Percentiles rank a stretch among this genome's conserved stretches.
Conservation (phyloP, 305 asterid species). For the Plantago coronopus region DNA sequence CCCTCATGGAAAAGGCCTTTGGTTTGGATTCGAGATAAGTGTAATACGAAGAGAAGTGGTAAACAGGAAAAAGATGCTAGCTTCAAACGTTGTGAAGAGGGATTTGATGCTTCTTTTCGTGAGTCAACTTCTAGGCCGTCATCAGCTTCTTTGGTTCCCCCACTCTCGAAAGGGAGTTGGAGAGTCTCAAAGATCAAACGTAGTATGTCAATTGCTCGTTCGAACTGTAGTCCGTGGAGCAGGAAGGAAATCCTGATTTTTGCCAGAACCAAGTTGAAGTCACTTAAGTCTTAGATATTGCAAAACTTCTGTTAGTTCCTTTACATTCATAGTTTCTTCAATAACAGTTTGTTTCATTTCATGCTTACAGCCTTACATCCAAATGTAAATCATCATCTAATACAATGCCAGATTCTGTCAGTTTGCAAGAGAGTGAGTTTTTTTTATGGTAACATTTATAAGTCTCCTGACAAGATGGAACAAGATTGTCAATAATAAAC, state of each 20-base stretch:
- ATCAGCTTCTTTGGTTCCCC: slow-evolving; percentile 23
- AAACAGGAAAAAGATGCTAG: slow-evolving; percentile 27
- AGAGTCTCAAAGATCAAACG: slow-evolving; percentile 29
- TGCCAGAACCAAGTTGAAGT: slow-evolving; percentile 26
- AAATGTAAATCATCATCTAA: background rate
- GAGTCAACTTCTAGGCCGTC: slow-evolving; percentile 27
- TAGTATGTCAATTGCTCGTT: slow-evolving; percentile 23
- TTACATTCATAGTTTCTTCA: no score
- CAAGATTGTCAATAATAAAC: no score
- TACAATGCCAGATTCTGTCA: no score
- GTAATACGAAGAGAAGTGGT: slow-evolving; percentile 18
- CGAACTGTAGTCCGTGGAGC: slow-evolving; percentile 36
- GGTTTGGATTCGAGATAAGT: slow-evolving; percentile 29
- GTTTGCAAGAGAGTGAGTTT: no score
- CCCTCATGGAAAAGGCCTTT: slow-evolving; percentile 35
- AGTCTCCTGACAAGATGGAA: no score
- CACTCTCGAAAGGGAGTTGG: slow-evolving; percentile 19
- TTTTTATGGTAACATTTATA: no score
- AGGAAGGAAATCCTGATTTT: slow-evolving; percentile 26
- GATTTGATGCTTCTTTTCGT: slow-evolving; percentile 18
- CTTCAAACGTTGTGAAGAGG: slow-evolving; percentile 29
- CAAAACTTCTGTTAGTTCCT: no score
- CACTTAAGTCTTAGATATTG: slow-evolving; percentile 19
- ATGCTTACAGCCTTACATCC: background rate
- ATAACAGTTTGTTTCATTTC: no score